Base-by-base conservation (phyloP, 257 asterid genomes). In the Lithospermum erythrorhizon region DNA sequence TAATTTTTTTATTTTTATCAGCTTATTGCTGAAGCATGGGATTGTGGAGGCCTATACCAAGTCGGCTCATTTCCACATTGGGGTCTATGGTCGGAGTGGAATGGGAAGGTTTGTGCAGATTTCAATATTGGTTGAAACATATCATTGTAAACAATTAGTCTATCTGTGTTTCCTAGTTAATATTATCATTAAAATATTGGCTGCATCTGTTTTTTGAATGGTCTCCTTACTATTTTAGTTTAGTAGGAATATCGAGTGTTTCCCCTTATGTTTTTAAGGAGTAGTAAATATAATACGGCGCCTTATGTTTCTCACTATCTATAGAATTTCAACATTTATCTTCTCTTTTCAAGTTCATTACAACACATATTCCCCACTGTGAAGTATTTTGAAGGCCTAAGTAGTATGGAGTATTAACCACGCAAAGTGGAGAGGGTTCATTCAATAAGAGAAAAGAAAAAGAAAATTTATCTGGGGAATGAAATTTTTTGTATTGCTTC, bases 1-100 rank as follows among this genome's bases (percentile, higher is more conserved):
- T 69, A 58, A 64, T 60, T 69, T 41, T 41, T 41, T 41, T 41
- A 41, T 53, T 55, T 57, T 72, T 56, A 63, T 47, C 70, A 93
- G 98, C 98, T 93, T 63, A 80, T 93, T 69, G 98, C 98, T 52
- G 98, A 93, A 80, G 95, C 97, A 61, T 93, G 98, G 98, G 98
- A 93, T 73, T 93, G 98, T 73, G 98, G 97, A 66, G 98, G 98
- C 71, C 97, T 93, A 57, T 93, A 93, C 78, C 98, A 93, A 81
- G 97, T 93, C 55, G 98, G 98, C 57, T 61, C 21, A 64, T 93
- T 93, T 74, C 95, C 98, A 49, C 98, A 88, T 57, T 89, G 95
- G 95, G 95, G 98, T 68, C 68, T 84, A 66, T 93, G 98, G 98
- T 93, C 96, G 16, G 98, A 93, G 72, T 93, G 98, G 98, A 93